Base-by-base conservation (phyloP, 768 basidiomycete genomes). In the Rhodosporidiobolus sp. region DNA sequence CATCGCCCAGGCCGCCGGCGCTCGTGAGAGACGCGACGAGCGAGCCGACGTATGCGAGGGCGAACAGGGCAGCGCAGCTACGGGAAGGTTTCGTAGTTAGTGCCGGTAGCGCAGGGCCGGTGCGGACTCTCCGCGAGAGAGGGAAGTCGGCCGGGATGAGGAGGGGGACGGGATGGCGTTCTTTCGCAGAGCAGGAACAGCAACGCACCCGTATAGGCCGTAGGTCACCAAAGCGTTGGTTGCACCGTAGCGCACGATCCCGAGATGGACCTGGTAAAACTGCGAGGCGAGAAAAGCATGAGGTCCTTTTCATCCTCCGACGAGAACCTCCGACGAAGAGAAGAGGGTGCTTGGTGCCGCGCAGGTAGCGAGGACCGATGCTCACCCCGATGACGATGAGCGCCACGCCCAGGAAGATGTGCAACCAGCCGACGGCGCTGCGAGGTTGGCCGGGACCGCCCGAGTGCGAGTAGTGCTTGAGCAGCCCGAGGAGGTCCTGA, bases 251-350 rank as follows among this genome's bases (percentile, higher is more conserved):
- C 64, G 63, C 8, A 16, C 52, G 45, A 70, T 61, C 9, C 69
- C 69, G 26, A 70, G 58, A 28, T 61, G 28, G 8, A 70, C 69
- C 24, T 70, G 69, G 34, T 38, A 45, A 34, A 65, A 70, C 69
- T 70, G 55, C 26, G 22, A 0, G 14, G 16, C 22, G 48, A 48
- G 19, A 30, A 17, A 43, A 9, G 11, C 26, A 22, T 22, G 22
- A 35, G 26, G 35, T 4, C 35, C 11, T 14, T 53, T 26, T 26
- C 14, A 3, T 53, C n/a, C 52, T 26, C 8, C 38, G 26, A n/a
- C 26, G 48, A 19, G 22, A 26, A 62, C n/a, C 12, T 53, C n/a
- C 52, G 52, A 14, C 38, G 26, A n/a, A 38, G 48, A 19, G 22
- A 26, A 62, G 30, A 22, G 52, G 26, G 52, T 12, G 12, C 30